Conservation (phyloP, 108 stramenopile genomes). For the Discostella pseudostelligera region DNA sequence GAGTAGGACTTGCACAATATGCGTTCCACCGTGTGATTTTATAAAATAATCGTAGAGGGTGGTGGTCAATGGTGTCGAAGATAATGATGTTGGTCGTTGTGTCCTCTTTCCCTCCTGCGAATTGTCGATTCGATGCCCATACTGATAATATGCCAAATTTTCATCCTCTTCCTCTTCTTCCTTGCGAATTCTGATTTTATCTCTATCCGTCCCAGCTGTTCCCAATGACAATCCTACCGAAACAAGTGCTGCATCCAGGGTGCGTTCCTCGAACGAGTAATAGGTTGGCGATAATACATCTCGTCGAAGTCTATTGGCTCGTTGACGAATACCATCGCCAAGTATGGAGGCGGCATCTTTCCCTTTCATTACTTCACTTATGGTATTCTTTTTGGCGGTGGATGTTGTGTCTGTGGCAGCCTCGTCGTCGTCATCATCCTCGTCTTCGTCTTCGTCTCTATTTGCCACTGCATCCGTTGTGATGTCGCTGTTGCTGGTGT, state of each 20-base stretch:
- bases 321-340: constrained; percentile 66
- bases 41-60: constrained; percentile 81
- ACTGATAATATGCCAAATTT: constrained; percentile 27
- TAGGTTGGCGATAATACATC: constrained; percentile 1
- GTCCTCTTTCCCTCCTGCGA: not conserved
- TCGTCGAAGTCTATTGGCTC: constrained; percentile 7
- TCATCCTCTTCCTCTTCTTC: not conserved
- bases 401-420: no score
- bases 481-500: no score
- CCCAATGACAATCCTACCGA: constrained; percentile 49
- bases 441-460: no score
- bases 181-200: no score
- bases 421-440: no score
- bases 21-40: constrained; percentile 78
- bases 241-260: constrained; percentile 19
- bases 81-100: not conserved
- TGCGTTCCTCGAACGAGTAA: constrained; percentile 10
- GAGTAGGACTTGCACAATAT: constrained; percentile 61
- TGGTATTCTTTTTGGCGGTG: constrained; percentile 30
- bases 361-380: constrained; percentile 57
- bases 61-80: constrained; percentile 50
- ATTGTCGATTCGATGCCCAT: constrained; percentile 2
- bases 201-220: constrained; percentile 38
- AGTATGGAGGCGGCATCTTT: constrained; percentile 56
- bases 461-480: no score